Evolutionary conservation across 345 rosid species (phyloP).

Genomic region (Linum tenue): DNA sequence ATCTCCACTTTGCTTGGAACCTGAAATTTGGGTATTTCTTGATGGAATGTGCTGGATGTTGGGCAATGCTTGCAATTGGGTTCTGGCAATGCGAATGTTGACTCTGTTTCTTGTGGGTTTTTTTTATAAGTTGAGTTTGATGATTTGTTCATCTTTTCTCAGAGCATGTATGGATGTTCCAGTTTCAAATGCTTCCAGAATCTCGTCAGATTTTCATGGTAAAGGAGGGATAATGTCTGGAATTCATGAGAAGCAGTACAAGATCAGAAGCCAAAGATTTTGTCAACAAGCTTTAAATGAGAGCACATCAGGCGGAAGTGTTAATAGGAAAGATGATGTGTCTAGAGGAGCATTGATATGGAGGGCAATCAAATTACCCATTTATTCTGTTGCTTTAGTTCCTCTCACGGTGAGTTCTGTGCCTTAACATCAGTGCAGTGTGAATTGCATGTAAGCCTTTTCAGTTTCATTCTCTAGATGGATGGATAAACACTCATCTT

Average conservation of each 20-base stretch:
- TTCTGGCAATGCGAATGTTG: background rate
- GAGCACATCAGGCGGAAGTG: constrained; percentile 11
- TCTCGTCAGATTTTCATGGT: constrained; percentile 7
- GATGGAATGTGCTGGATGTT: background rate
- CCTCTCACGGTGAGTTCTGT: constrained; percentile 66
- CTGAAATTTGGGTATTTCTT: background rate
- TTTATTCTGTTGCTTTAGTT: constrained; percentile 76
- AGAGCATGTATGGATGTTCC: constrained; percentile 19
- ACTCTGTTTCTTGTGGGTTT: background rate
- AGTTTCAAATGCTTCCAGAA: constrained; percentile 11
- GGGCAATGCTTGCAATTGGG: background rate
- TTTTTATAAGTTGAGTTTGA: background rate
- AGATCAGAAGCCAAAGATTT: constrained; percentile 2
- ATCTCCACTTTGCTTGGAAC: too few species aligned
- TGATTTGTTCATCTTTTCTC: constrained; percentile 9
- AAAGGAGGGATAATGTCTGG: background rate
- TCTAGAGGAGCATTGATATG: constrained; percentile 55
- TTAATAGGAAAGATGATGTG: constrained; percentile 25
- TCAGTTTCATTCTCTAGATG: background rate
- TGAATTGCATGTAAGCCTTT: background rate
- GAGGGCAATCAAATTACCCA: constrained; percentile 84
- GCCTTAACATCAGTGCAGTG: background rate
- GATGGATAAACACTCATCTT: background rate
- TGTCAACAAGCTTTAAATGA: constrained; percentile 11
- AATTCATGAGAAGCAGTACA: constrained; percentile 7